Conservation (phyloP, 1,139 yeast species). For the Yamadazyma friedrichii region DNA sequence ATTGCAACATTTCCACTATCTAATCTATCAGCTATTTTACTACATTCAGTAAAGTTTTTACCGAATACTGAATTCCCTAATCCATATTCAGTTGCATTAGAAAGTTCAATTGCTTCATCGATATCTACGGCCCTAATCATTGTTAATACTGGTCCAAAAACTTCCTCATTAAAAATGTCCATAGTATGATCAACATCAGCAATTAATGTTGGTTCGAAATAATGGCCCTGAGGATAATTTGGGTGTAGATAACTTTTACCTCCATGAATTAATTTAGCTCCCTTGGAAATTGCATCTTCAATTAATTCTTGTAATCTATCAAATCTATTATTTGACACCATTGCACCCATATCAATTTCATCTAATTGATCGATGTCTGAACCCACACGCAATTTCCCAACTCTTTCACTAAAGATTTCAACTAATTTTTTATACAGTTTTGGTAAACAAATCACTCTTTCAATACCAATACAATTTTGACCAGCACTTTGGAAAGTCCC, state of each 20-base stretch:
- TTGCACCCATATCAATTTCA: constrained; percentile 94
- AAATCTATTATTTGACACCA: constrained; percentile 78
- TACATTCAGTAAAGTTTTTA: constrained; percentile 50
- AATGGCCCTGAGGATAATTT: constrained; percentile 92
- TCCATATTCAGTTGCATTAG: constrained; percentile 88
- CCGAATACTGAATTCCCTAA: constrained; percentile 92
- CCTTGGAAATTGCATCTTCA: constrained; percentile 69
- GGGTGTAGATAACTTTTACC: constrained; percentile 83
- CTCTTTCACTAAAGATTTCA: constrained; percentile 53
- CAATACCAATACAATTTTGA: constrained; percentile 96
- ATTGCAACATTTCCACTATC: constrained; percentile 91
- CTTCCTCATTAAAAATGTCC: constrained; percentile 85
- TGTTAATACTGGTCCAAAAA: constrained; percentile 87
- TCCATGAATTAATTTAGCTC: constrained; percentile 79
- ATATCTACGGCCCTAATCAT: constrained; percentile 67
- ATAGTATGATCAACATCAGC: constrained; percentile 76
- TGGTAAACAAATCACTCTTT: constrained; percentile 80
- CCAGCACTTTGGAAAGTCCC: constrained; percentile 98
- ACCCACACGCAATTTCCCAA: constrained; percentile 69
- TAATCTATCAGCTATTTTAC: constrained; percentile 60
- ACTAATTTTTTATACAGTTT: constrained; percentile 63
- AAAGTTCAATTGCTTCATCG: constrained; percentile 70
- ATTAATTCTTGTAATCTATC: constrained; percentile 63
- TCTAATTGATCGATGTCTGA: constrained; percentile 88
- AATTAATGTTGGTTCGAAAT: constrained; percentile 83